phyloP scores from a whole-genome alignment of 106 monocot species.

The Iris macrosiphon region DNA sequence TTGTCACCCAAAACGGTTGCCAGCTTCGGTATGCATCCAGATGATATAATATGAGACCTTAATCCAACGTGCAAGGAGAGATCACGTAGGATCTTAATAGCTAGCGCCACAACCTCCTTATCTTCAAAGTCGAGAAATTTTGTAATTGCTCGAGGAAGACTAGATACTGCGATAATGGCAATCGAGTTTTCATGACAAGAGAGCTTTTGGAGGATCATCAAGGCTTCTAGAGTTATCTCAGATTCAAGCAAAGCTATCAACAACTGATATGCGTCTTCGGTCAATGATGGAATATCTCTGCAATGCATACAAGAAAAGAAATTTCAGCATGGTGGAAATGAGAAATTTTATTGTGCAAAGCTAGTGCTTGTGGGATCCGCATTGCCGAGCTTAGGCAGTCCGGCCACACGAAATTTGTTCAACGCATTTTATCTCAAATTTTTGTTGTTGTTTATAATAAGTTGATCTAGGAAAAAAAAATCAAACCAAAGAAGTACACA shows the following conservation, averaged over 20 bases:
- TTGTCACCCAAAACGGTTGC: constrained; percentile 28
- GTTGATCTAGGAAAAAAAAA: no score
- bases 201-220: constrained; percentile 48
- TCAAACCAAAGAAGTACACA: no score
- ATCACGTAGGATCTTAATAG: constrained; percentile 46
- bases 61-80: constrained; percentile 35
- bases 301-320: constrained; percentile 6
- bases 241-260: constrained; percentile 50
- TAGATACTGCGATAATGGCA: constrained; percentile 28
- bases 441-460: no score
- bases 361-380: no score
- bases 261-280: constrained; percentile 34
- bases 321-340: constrained; percentile 3
- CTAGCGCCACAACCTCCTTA: constrained; percentile 20
- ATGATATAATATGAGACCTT: constrained; percentile 32
- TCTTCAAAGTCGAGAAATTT: constrained; percentile 35
- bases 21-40: constrained; percentile 34
- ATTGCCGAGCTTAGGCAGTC: no score
- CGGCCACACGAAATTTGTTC: no score
- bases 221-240: constrained; percentile 33
- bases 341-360: no score
- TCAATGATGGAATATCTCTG: constrained; percentile 39
- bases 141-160: constrained; percentile 25
- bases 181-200: constrained; percentile 10
- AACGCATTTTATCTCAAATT: no score